Percentiles rank a stretch among this genome's conserved stretches.
Conservation (phyloP, 2,329 filamentous ascomycete genomes). For the Catunica adiposa region DNA sequence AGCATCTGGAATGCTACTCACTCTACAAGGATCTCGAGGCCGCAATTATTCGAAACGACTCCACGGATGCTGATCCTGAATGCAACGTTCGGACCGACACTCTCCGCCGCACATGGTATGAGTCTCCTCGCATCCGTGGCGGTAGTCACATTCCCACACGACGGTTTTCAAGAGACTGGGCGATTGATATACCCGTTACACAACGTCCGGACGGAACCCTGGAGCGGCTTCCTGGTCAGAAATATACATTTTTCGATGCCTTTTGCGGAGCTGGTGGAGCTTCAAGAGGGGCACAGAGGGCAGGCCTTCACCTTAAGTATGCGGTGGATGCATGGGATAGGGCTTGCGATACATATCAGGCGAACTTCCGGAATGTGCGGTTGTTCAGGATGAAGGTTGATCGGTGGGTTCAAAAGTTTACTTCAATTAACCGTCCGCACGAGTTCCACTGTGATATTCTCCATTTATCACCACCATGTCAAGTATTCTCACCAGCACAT, state of each 20-base stretch:
- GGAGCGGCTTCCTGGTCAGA: constrained; percentile 21
- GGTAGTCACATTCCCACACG: constrained; percentile 9
- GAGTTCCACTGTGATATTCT: constrained; percentile 42
- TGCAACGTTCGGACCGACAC: constrained; percentile 20
- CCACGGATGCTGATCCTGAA: constrained; percentile 19
- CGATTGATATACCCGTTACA: not conserved
- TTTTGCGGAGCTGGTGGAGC: constrained; percentile 61
- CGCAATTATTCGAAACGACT: constrained; percentile 21
- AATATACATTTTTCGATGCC: constrained; percentile 52
- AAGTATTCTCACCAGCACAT: constrained; percentile 57
- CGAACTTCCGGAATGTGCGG: constrained; percentile 38
- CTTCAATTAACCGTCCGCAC: constrained; percentile 18
- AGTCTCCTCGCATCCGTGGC: constrained; percentile 8
- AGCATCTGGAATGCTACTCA: constrained; percentile 14
- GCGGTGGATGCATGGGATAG: constrained; percentile 45
- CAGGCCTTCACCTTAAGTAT: constrained; percentile 41
- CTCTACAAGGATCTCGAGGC: constrained; percentile 23
- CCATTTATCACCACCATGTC: constrained; percentile 64
- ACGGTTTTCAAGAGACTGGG: not conserved
- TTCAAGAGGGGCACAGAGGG: constrained; percentile 42
- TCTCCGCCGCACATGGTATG: constrained; percentile 21
- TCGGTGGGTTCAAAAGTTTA: constrained; percentile 28
- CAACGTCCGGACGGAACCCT: not conserved
- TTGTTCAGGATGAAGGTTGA: constrained; percentile 33
- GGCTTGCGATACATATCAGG: constrained; percentile 40